Evolutionary conservation across 2,329 filamentous ascomycete genomes (phyloP), one percentile per base, ranked within the genome.

Genomic region (Rutstroemia sydowiana): DNA sequence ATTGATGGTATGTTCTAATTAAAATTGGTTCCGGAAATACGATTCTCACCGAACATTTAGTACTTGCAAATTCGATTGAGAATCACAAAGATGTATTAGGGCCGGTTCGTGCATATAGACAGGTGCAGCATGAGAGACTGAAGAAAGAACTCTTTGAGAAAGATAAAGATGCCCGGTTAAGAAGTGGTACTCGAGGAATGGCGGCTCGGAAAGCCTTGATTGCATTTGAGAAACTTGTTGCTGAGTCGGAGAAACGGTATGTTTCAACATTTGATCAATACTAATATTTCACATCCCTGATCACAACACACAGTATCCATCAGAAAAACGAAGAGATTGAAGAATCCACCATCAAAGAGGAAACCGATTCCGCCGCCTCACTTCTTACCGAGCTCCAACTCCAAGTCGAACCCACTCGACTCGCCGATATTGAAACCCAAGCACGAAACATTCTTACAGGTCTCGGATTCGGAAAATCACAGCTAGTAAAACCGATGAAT

Each of bases 171-270:
- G 87, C 88, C 7, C 75, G 81, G 39, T 70, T 89, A 37, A 75
- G 87, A 47, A 92, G 87, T 61, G 88, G 89, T 31, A 78, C 86
- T 1, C 72, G 88, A 39, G 89, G 89, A 0, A 71, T 86, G 64
- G 78, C 85, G 55, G 88, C 88, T 0, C 75, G 88, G n/a, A 92
- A 93, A 61, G 79, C 82, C 1, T 68, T 93, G 16, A 79, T 82
- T 45, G 77, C 77, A 3, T 78, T 83, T 26, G 88, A 95, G 63
- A 82, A 82, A 57, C 76, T 77, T 14, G 73, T 88, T 2, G 75
- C 78, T 10, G 76, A 81, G 42, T 84, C 60, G 8, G 52, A 57
- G 40, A 56, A 59, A 50, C 54, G 57, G 62, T 64, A 73, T 59
- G 45, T 31, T n/a, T 2, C 5, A 16, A 34, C 5, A 16, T 20